Conservation (phyloP, 2,329 filamentous ascomycete genomes). For the Dactylellina drechsleri region DNA sequence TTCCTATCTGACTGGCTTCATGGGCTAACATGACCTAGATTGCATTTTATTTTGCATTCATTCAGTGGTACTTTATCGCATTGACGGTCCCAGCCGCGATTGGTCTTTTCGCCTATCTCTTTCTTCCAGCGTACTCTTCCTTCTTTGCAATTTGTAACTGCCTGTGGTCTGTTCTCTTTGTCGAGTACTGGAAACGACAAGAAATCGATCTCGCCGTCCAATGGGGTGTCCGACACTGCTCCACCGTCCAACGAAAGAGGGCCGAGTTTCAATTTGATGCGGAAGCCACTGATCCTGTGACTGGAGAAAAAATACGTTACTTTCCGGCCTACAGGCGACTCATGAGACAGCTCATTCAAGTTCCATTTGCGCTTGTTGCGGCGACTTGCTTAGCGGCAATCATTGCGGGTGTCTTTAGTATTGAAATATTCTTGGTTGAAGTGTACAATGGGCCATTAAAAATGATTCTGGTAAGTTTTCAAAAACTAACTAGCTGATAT, state of each 20-base stretch:
- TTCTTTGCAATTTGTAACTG: slow-evolving; percentile 81
- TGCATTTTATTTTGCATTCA: slow-evolving; percentile 94
- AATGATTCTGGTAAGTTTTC: slow-evolving; percentile 75
- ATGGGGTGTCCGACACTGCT: slow-evolving; percentile 89
- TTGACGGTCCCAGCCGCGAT: slow-evolving; percentile 82
- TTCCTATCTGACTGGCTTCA: background rate
- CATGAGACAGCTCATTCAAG: slow-evolving; percentile 78
- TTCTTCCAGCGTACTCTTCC: slow-evolving; percentile 85
- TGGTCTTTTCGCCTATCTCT: slow-evolving; percentile 79
- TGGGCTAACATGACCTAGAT: slow-evolving; percentile 65
- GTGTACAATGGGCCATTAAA: slow-evolving; percentile 92
- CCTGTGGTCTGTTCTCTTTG: slow-evolving; percentile 88
- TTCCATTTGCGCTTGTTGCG: slow-evolving; percentile 84
- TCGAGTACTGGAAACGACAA: slow-evolving; percentile 96
- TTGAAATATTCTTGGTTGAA: slow-evolving; percentile 95
- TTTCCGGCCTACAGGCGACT: slow-evolving; percentile 82
- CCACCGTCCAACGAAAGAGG: slow-evolving; percentile 77
- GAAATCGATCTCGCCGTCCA: slow-evolving; percentile 85
- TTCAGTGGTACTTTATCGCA: slow-evolving; percentile 89
- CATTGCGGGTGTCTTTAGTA: slow-evolving; percentile 86
- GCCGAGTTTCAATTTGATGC: slow-evolving; percentile 82
- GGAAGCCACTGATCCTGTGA: slow-evolving; percentile 79
- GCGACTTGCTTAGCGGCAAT: slow-evolving; percentile 78
- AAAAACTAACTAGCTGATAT: slow-evolving; percentile 37
- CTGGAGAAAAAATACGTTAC: slow-evolving; percentile 78